These are phyloP conservation scores for Lodderomyces margitis DNA, from an alignment of 1,139 yeast genomes.

Conservation along the genomic window DNA sequence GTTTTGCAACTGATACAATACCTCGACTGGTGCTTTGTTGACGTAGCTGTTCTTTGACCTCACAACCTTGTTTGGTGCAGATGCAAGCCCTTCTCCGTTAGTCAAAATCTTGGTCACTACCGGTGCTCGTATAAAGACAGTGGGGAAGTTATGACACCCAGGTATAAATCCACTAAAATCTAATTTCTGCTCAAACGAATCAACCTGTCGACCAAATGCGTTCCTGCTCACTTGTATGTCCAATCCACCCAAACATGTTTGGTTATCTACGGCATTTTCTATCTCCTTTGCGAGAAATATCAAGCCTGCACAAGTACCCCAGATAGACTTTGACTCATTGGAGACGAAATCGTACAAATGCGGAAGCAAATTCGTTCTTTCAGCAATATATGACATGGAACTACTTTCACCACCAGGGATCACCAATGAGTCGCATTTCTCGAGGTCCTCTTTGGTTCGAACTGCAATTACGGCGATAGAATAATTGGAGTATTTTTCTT, in stretches of 20 bases:
- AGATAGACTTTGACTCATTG: conserved; percentile 50
- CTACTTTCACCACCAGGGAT: conserved; percentile 87
- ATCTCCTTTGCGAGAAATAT: conserved; percentile 63
- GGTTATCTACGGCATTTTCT: conserved; percentile 55
- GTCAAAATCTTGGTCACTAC: conserved; percentile 48
- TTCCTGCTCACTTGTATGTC: conserved; percentile 66
- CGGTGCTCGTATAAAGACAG: conserved; percentile 80
- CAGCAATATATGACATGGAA: conserved; percentile 69
- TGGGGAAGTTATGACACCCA: conserved; percentile 44
- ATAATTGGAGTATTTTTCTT: conserved; percentile 17
- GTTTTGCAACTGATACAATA: conserved; percentile 35
- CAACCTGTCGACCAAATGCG: conserved; percentile 78
- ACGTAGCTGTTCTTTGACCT: conserved; percentile 25
- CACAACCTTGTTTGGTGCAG: conserved; percentile 16
- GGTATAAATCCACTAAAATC: conserved; percentile 50
- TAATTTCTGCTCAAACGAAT: conserved; percentile 55
- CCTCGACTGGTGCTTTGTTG: conserved; percentile 36
- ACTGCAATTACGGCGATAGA: conserved; percentile 46
- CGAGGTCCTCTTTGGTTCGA: conserved; percentile 50
- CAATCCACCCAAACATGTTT: conserved; percentile 63
- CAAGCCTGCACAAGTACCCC: conserved; percentile 91
- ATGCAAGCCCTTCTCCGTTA: conserved; percentile 14
- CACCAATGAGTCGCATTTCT: conserved; percentile 56
- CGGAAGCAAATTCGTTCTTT: conserved; percentile 56
- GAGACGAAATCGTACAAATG: conserved; percentile 56